Base-by-base conservation (phyloP, 768 basidiomycete genomes). In the Tricholoma matsutake region DNA sequence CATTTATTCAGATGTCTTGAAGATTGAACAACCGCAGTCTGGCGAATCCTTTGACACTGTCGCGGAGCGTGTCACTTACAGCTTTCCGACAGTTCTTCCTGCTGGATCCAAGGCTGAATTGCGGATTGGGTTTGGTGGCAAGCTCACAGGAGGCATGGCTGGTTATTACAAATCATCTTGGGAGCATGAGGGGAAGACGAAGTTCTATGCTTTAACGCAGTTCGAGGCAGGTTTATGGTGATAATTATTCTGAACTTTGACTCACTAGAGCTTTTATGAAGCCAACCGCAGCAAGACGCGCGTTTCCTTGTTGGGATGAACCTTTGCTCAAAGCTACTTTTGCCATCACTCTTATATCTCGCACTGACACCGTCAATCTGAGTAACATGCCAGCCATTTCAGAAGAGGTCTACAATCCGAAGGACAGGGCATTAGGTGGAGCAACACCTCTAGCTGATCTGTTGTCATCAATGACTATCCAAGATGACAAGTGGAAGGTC, bases 291-390 rank as follows among this genome's bases (percentile, higher is more conserved):
- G 95, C 96, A 8, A 80, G 95, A 54, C 82, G 85, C 43, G 85
- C 89, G 6, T 91, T 93, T 72, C 92, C 92, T 28, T 92, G 89
- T 77, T 96, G 92, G 92, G 96, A 97, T 70, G 95, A 97, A 70
- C 96, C 96, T 14, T 80, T 85, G 37, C 79, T 96, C 65, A 98
- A 98, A 73, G 89, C 94, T 0, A 94, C 88, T 2, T 92, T 89
- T 70, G 68, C 82, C 0, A 77, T 94, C 61, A 88, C 87, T 13
- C 79, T 96, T 81, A 81, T 96, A 67, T 92, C 93, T n/a, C 85
- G 87, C 61, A 78, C 76, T 8, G 84, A 86, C 63, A 89, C 91
- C 4, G 84, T 86, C 69, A 91, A 84, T 71, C 77, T 98, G 62
- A 88, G 87, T 77, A 98, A 98, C 76, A 96, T 94, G 92, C 81